phyloP scores from a whole-genome alignment of 805 yeast species.

The Ogataea philodendri region DNA sequence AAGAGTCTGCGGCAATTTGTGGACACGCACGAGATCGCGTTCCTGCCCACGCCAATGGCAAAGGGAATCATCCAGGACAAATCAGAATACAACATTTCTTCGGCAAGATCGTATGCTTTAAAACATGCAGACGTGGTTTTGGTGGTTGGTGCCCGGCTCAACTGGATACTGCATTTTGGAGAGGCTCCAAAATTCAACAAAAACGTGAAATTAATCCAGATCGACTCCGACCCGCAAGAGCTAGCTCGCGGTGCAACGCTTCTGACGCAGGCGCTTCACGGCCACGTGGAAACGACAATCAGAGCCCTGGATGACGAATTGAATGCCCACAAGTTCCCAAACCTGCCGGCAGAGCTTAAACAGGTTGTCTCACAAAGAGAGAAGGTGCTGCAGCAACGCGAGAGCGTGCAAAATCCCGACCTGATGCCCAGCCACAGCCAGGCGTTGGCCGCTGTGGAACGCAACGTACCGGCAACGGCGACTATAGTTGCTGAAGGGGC shows the following conservation, averaged over 20 bases:
- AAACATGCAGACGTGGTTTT: slow-evolving; percentile 56
- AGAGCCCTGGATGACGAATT: slow-evolving; percentile 33
- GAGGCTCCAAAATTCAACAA: slow-evolving; percentile 50
- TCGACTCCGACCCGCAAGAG: slow-evolving; percentile 53
- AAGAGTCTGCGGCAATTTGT: slow-evolving; percentile 42
- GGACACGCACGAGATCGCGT: slow-evolving; percentile 44
- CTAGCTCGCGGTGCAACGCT: slow-evolving; percentile 27
- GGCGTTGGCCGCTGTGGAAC: slow-evolving; percentile 49
- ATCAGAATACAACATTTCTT: slow-evolving; percentile 47
- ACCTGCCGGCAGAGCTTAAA: slow-evolving; percentile 29
- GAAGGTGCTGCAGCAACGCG: slow-evolving; percentile 35
- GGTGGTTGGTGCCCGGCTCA: slow-evolving; percentile 63
- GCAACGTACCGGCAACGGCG: slow-evolving; percentile 30
- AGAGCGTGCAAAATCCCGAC: slow-evolving; percentile 17
- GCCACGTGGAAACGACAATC: slow-evolving; percentile 49
- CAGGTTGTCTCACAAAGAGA: slow-evolving; percentile 40
- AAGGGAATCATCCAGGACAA: slow-evolving; percentile 64
- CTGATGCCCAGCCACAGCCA: slow-evolving; percentile 47
- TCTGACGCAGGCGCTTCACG: slow-evolving; percentile 28
- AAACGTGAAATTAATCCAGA: slow-evolving; percentile 52
- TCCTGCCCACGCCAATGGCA: slow-evolving; percentile 78
- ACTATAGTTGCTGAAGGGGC: slow-evolving; percentile 69
- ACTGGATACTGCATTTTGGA: slow-evolving; percentile 74
- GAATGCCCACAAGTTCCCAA: slow-evolving; percentile 28
- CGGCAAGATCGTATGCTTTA: slow-evolving; percentile 63